Evolutionary conservation across 176 grass and related monocot species (phyloP), one percentile per base, ranked within the genome.

Genomic region (Musa troglodytarum): DNA sequence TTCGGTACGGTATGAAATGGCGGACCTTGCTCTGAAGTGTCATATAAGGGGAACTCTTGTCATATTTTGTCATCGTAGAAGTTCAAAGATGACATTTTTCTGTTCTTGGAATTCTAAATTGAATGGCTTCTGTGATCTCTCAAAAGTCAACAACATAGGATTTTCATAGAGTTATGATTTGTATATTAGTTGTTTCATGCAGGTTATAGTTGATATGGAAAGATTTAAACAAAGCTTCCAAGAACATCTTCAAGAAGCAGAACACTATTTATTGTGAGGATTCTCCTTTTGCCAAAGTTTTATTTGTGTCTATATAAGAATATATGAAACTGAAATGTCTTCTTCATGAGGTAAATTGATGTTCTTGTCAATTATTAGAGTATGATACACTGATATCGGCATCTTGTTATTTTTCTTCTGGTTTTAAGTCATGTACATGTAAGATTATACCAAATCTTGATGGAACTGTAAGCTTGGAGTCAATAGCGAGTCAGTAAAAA

Each of bases 131-230:
- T 74, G 51, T 74, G 3, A 26, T 76, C 2, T 25, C 63, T 25
- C 52, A 61, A 17, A 63, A 7, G 25, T 21, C 13, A 8, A 7
- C 10, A 21, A 65, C 8, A 19, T 16, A 20, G 8, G 11, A 22
- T 65, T 52, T 49, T 25, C 2, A 25, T 68, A 3, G 15, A 3
- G 49, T 77, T 68, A 24, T 83, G 16, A 49, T 74, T 59, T 59
- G 54, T 53, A 79, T 22, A 15, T 17, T 52, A 63, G 55, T 26
- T 81, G 77, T 29, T 78, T 58, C 54, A 75, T 86, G 81, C 89
- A 92, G 89, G 80, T 92, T 78, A 92, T 92, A 79, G 71, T 84
- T 81, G 89, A 92, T 63, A 92, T 92, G 89, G 89, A 92, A 83
- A 88, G 79, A 66, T 88, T 84, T 73, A 92, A 92, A 81, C 89